Percentiles rank a stretch among this genome's conserved stretches.
Conservation (phyloP, 2,329 filamentous ascomycete genomes). For the Neofusicoccum umdonicola region DNA sequence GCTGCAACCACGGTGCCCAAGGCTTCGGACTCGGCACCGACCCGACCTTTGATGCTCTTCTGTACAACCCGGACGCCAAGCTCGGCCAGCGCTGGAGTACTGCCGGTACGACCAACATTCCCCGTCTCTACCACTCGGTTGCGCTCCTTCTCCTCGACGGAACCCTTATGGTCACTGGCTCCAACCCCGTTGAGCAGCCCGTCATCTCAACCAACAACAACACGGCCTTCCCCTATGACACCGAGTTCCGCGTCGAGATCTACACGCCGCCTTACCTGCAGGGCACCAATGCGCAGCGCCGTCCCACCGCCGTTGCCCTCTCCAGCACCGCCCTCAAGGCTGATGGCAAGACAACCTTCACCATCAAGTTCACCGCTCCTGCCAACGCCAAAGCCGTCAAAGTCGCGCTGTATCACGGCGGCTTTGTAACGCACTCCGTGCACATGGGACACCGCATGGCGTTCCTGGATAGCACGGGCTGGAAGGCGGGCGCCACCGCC, state of each 20-base stretch:
- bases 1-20: slow-evolving; percentile 57
- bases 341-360: slow-evolving; percentile 45
- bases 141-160: slow-evolving; percentile 60
- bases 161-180: slow-evolving; percentile 58
- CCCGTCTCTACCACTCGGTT: slow-evolving; percentile 59
- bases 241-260: slow-evolving; percentile 61
- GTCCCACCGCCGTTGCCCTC: slow-evolving; percentile 50
- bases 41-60: slow-evolving; percentile 55
- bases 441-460: slow-evolving; percentile 63
- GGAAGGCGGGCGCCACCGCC: slow-evolving; percentile 37
- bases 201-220: slow-evolving; percentile 45
- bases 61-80: slow-evolving; percentile 57
- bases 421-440: slow-evolving; percentile 60
- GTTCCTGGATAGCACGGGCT: slow-evolving; percentile 52
- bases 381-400: slow-evolving; percentile 45
- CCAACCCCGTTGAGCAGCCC: slow-evolving; percentile 60
- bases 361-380: slow-evolving; percentile 48
- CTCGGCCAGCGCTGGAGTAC: slow-evolving; percentile 52
- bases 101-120: slow-evolving; percentile 43
- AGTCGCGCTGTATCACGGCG: slow-evolving; percentile 57
- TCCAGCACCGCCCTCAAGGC: slow-evolving; percentile 45
- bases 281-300: slow-evolving; percentile 47
- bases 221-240: slow-evolving; percentile 46
- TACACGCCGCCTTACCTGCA: slow-evolving; percentile 61
- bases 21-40: slow-evolving; percentile 57